Evolutionary conservation across 768 basidiomycete genomes (phyloP).

Genomic region (Strobilomyces confusus): DNA sequence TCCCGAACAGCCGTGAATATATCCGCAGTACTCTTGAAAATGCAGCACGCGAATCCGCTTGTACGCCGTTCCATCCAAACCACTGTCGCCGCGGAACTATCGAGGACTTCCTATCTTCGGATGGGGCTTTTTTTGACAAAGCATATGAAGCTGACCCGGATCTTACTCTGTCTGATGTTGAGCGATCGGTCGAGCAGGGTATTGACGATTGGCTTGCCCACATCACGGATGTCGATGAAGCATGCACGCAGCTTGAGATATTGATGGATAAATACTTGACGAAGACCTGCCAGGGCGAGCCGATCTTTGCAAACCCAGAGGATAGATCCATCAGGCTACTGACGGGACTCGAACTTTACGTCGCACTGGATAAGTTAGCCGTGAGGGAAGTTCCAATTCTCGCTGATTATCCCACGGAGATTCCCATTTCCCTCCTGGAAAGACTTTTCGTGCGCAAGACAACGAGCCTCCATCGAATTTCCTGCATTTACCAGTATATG

Average conservation of each 20-base stretch:
- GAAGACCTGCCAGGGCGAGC: no score
- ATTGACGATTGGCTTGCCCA: background rate
- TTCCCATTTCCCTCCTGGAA: background rate
- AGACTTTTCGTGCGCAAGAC: background rate
- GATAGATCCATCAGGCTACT: conserved; percentile 38
- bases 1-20: conserved; percentile 7
- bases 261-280: conserved; percentile 28
- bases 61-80: background rate
- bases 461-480: background rate
- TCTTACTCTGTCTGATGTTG: conserved; percentile 34
- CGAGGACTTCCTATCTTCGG: conserved; percentile 12
- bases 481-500: background rate
- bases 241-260: conserved; percentile 15
- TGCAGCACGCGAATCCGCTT: background rate
- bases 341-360: conserved; percentile 13
- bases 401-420: background rate
- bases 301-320: conserved; percentile 26
- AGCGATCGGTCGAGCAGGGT: conserved; percentile 27
- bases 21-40: conserved; percentile 10
- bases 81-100: conserved; percentile 8
- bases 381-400: background rate
- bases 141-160: conserved; percentile 5
- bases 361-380: background rate
- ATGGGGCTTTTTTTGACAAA: conserved; percentile 4
- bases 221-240: background rate